Percentiles rank a stretch among this genome's conserved stretches.
phyloP scores from a whole-genome alignment of 2,329 filamentous ascomycete species.

The Pseudocercospora musae region DNA sequence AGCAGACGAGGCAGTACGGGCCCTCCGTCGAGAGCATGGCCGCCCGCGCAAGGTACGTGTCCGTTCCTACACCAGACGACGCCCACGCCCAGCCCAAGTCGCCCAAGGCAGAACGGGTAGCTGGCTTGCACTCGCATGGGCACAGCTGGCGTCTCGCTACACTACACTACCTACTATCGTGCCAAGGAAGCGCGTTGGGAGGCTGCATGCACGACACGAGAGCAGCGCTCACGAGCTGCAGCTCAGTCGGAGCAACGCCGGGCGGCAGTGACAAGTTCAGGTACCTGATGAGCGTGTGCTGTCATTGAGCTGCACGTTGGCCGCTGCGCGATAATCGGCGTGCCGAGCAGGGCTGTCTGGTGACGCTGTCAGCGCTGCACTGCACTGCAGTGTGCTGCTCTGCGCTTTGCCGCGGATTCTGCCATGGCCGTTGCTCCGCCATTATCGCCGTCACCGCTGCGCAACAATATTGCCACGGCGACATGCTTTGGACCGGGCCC shows the following conservation, averaged over 20 bases:
- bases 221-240: constrained; percentile 1
- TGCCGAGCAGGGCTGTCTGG: constrained; percentile 2
- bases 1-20: constrained; percentile 44
- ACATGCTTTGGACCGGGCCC: background rate
- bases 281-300: constrained; percentile 4
- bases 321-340: constrained; percentile 14
- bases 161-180: background rate
- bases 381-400: background rate
- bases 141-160: background rate
- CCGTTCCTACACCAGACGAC: background rate
- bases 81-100: background rate
- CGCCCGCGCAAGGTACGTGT: constrained; percentile 28
- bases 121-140: background rate
- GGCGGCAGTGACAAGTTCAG: constrained; percentile 5
- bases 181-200: constrained; percentile 3
- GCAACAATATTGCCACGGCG: background rate
- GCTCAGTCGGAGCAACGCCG: background rate
- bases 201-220: constrained; percentile 4
- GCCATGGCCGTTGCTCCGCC: background rate
- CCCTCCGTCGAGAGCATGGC: constrained; percentile 33
- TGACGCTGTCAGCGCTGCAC: constrained; percentile 8
- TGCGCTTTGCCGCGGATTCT: background rate
- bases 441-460: background rate
- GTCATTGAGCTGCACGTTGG: constrained; percentile 1
- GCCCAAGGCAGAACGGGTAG: background rate